Evolutionary conservation across 2,329 filamentous ascomycete genomes (phyloP).

Genomic region (Beauveria caledonica): DNA sequence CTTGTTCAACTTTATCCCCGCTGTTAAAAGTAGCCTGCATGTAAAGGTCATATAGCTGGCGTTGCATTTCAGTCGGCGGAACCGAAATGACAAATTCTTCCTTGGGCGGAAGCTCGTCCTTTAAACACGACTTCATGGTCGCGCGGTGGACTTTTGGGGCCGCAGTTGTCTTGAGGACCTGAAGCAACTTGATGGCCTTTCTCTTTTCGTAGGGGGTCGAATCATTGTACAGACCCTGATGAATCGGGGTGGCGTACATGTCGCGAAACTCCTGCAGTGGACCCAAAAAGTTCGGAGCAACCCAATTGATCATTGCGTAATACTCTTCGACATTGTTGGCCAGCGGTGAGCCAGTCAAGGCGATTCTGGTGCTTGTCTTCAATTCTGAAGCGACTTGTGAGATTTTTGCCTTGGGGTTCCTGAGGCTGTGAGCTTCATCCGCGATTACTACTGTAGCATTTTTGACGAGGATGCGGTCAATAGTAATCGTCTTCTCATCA

Average conservation of each 20-base stretch:
- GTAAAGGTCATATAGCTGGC: slow-evolving; percentile 48
- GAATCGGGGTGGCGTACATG: slow-evolving; percentile 67
- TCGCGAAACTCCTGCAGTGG: slow-evolving; percentile 56
- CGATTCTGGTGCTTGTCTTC: slow-evolving; percentile 63
- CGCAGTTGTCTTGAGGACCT: slow-evolving; percentile 62
- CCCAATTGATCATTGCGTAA: slow-evolving; percentile 81
- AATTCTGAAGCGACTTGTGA: slow-evolving; percentile 50
- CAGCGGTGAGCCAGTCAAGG: slow-evolving; percentile 78
- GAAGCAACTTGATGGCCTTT: slow-evolving; percentile 56
- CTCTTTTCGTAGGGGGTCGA: slow-evolving; percentile 49
- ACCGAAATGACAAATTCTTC: slow-evolving; percentile 75
- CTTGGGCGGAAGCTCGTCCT: slow-evolving; percentile 62
- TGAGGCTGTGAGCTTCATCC: slow-evolving; percentile 78
- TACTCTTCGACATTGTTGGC: slow-evolving; percentile 81
- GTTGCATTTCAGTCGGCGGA: slow-evolving; percentile 59
- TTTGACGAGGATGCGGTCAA: slow-evolving; percentile 43
- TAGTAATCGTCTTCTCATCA: slow-evolving; percentile 19
- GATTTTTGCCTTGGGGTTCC: slow-evolving; percentile 51
- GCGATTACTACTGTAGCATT: slow-evolving; percentile 67
- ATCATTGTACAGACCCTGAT: slow-evolving; percentile 59
- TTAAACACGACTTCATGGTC: slow-evolving; percentile 56
- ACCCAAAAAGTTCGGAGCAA: slow-evolving; percentile 71
- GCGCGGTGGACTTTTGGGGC: slow-evolving; percentile 70
- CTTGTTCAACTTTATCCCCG: slow-evolving; percentile 8
- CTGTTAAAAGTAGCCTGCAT: slow-evolving; percentile 19